Base-by-base conservation (phyloP, 75 land plant genomes). In the Picea sitchensis region DNA sequence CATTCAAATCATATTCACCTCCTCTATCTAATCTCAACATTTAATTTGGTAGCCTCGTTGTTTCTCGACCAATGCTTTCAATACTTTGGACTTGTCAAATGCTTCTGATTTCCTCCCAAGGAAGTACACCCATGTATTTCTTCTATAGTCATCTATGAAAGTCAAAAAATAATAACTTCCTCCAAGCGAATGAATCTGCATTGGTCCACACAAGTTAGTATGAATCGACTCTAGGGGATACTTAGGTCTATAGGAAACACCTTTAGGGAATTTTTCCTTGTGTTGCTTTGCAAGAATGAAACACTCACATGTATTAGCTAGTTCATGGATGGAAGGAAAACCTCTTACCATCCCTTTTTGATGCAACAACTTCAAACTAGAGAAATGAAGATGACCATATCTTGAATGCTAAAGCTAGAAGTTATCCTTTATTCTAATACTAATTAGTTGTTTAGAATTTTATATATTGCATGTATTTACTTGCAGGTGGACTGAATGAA, bases 111-210 rank as follows among this genome's bases (percentile, higher is more conserved):
- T 83, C 4, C 76, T 59, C 6, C 54, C 59, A 2, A 83, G 17
- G 26, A 83, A 79, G 64, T 83, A 83, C 6, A 79, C 75, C 58
- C 57, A 79, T 4, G 76, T 79, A 15, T 75, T 79, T 20, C 74
- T 5, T 3, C 32, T 80, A 59, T 17, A 83, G 51, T 83, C 85
- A 77, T 83, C 81, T 41, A 76, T 76, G 41, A 83, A 76, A 23
- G 26, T 41, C 0, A 83, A 14, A 58, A 83, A 80, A 60, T 83
- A 80, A 3, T 2, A 3, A 31, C 26, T 78, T 2, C 47, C 57
- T 17, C 68, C 76, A 34, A 76, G 44, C 0, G 74, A 76, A 3
- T 17, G 12, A 9, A 69, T 67, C 18, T 76, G 4, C 78, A 83
- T 76, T 14, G 78, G 75, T 47, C 85, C 82, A 67, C 81, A 80